phyloP scores from a whole-genome alignment of 345 rosid genomes.

The Camelina laxa region DNA sequence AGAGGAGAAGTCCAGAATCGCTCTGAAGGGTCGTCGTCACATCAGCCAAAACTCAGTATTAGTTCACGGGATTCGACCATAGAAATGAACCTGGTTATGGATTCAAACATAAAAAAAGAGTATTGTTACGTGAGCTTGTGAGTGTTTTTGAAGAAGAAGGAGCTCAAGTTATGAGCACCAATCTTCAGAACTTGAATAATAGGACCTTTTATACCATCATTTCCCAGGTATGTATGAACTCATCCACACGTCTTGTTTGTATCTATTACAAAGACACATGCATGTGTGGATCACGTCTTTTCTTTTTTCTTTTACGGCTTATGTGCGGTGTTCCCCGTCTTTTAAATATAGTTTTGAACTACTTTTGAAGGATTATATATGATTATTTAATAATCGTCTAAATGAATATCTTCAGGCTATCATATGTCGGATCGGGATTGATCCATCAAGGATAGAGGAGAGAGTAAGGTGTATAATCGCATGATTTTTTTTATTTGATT shows the following conservation, averaged over 20 bases:
- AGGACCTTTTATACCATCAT: slow-evolving; percentile 24
- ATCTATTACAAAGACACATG: not conserved
- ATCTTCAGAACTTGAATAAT: slow-evolving; percentile 31
- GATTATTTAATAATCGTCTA: not conserved
- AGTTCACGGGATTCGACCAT: slow-evolving; percentile 31
- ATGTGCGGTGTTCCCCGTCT: no score
- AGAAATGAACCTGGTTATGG: slow-evolving; percentile 29
- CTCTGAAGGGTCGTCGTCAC: slow-evolving; percentile 13
- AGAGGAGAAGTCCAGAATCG: slow-evolving; percentile 8
- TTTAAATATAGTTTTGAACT: no score
- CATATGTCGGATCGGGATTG: slow-evolving; percentile 36
- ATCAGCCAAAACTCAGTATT: slow-evolving; percentile 27
- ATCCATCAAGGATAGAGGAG: slow-evolving; percentile 34
- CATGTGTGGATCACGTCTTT: not conserved
- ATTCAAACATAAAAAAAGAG: slow-evolving; percentile 22
- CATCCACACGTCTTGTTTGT: not conserved
- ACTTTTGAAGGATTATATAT: no score
- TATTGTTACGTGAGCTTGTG: slow-evolving; percentile 30
- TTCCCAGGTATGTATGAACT: slow-evolving; percentile 11
- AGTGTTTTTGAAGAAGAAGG: slow-evolving; percentile 43
- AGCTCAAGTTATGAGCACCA: slow-evolving; percentile 38
- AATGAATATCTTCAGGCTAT: slow-evolving; percentile 36
- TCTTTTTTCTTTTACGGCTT: no score
- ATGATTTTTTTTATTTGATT: not conserved
- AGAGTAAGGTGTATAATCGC: slow-evolving; percentile 27